Evolutionary conservation across 1,284 basidiomycete species (phyloP), one percentile per base, ranked within the genome.

Genomic region (Vanrija humicola): DNA sequence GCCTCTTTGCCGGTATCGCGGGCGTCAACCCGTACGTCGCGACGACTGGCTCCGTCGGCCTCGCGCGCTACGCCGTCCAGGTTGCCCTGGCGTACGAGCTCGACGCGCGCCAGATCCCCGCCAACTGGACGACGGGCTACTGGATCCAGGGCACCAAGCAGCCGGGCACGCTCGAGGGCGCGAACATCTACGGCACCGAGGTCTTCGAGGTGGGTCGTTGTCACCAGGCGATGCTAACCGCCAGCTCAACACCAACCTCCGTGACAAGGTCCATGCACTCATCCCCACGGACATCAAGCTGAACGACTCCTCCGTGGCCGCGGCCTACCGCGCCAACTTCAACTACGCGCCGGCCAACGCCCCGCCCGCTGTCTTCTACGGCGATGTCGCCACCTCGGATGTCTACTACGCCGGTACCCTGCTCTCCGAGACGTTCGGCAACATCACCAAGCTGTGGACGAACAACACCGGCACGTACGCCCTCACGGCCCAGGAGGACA

Each of bases 401-500:
- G 71, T 74, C 26, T 82, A 74, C 64, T 82, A 69, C 58, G 70
- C 76, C 28, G 81, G 81, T 39, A 61, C 58, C 2, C 64, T 79
- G 38, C 75, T 81, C 40, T 54, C 47, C 46, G 73, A 75, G 50
- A 71, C 73, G 6, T 79, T 80, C 62, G 77, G 75, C 50, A 79
- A 80, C 69, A 75, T 77, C 45, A 80, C 78, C 12, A 43, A 50
- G 34, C 57, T 78, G 26, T 76, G 78, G 62, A 80, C 79, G 16
- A 65, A 65, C 56, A 54, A 57, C 3, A 65, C 59, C 3, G 65
- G 66, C 26, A 38, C 62, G 38, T 81, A 81, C 66, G 77, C 77
- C 54, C 72, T 78, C 18, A 79, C 79, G 6, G 78, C 79, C 10
- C 79, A 82, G 62, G 81, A 82, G 64, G 81, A 82, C 68, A 81